A percentile compares a stretch with the other conserved stretches of the same genome.
These are phyloP conservation scores for Endocarpon pusillum DNA, from an alignment of 495 filamentous ascomycete species.

Conservation along the genomic window DNA sequence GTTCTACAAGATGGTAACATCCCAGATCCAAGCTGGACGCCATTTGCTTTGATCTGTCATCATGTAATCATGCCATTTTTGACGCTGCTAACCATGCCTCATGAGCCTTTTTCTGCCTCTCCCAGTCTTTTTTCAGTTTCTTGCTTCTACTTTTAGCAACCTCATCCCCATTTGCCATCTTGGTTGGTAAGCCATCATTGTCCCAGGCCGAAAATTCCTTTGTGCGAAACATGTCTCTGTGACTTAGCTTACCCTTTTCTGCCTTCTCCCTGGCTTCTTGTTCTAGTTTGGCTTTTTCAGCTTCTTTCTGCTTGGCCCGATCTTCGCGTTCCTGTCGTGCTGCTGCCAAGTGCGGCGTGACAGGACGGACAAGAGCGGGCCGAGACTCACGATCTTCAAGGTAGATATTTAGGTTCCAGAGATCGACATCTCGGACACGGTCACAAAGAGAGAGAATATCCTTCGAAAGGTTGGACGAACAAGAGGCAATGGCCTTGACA, in stretches of 20 bases:
- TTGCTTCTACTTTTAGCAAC: constrained; percentile 65
- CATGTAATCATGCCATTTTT: no score
- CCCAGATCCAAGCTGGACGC: no score
- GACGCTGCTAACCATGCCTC: constrained; percentile 46
- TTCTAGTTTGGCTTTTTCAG: constrained; percentile 43
- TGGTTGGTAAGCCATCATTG: constrained; percentile 65
- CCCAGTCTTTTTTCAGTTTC: constrained; percentile 84
- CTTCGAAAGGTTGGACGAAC: constrained; percentile 29
- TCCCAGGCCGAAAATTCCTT: constrained; percentile 75
- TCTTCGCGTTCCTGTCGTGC: constrained; percentile 52
- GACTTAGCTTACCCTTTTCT: constrained; percentile 55
- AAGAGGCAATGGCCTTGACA: constrained; percentile 28
- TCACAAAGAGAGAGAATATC: constrained; percentile 59
- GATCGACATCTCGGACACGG: constrained; percentile 57
- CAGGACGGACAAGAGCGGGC: constrained; percentile 69
- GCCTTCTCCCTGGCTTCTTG: constrained; percentile 32
- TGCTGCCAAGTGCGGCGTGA: constrained; percentile 54
- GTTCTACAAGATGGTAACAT: no score
- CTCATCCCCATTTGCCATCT: constrained; percentile 57
- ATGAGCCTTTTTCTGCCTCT: constrained; percentile 76
- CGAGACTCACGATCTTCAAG: constrained; percentile 67
- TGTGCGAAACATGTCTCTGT: constrained; percentile 52
- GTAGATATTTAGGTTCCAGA: constrained; percentile 66
- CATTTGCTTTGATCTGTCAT: no score
- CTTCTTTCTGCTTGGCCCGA: constrained; percentile 33